phyloP scores from a whole-genome alignment of 352 stramenopile species.

The Globisporangium cystogenes region DNA sequence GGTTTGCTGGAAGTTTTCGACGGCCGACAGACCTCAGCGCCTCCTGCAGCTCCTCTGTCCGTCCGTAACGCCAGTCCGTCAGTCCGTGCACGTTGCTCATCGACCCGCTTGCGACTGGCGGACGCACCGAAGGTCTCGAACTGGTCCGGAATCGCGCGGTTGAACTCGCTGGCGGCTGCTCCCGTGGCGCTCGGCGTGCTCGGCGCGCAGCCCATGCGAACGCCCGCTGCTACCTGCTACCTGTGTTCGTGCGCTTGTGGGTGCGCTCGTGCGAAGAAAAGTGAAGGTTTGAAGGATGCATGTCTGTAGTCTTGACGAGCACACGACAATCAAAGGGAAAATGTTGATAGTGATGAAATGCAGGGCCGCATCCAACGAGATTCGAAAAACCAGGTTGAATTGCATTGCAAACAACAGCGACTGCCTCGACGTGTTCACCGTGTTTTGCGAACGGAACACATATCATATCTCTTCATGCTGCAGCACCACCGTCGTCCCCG shows the following conservation, averaged over 20 bases:
- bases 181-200: slow-evolving; percentile 6
- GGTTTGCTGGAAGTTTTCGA: background rate
- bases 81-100: slow-evolving; percentile 2
- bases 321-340: background rate
- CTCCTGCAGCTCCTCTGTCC: slow-evolving; percentile 52
- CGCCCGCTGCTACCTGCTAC: too few relatives aligned
- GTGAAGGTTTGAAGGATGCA: background rate
- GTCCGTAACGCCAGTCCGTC: background rate
- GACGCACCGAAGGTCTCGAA: slow-evolving; percentile 56
- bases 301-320: background rate
- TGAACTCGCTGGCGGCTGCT: slow-evolving; percentile 14
- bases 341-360: too few relatives aligned
- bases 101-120: slow-evolving; percentile 3
- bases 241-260: too few relatives aligned
- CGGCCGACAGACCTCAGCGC: slow-evolving; percentile 30
- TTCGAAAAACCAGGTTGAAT: too few relatives aligned
- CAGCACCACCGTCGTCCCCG: slow-evolving; percentile 6
- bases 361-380: too few relatives aligned
- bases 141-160: slow-evolving; percentile 44
- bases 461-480: too few relatives aligned
- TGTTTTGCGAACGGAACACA: too few relatives aligned
- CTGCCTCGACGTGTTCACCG: too few relatives aligned
- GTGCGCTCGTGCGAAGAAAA: background rate
- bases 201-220: slow-evolving; percentile 28
- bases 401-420: too few relatives aligned